These are phyloP conservation scores for Salix koriyanagi DNA, from an alignment of 345 rosid species.

Conservation along the genomic window DNA sequence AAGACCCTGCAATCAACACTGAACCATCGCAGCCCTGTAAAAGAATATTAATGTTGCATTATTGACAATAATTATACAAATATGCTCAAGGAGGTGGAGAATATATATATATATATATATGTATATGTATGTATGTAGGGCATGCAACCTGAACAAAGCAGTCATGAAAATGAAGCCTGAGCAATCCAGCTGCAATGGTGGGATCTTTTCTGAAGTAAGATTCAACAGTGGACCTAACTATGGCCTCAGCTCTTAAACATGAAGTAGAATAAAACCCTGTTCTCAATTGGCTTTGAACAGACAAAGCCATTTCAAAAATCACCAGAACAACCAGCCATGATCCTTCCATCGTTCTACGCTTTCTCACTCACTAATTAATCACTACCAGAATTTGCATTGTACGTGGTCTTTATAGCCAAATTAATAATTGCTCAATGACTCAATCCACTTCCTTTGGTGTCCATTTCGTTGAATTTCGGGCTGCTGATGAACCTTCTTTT, in stretches of 20 bases:
- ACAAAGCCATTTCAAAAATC: slow-evolving; percentile 13
- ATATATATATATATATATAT: not conserved
- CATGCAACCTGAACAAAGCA: slow-evolving; percentile 60
- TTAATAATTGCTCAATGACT: not conserved
- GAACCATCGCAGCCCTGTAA: slow-evolving; percentile 41
- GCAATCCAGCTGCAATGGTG: slow-evolving; percentile 55
- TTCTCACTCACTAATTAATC: not conserved
- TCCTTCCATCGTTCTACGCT: slow-evolving; percentile 9
- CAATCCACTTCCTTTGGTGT: slow-evolving; percentile 3
- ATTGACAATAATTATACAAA: not conserved
- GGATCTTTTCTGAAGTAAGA: slow-evolving; percentile 57
- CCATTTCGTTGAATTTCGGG: slow-evolving; percentile 7
- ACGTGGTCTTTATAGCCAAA: not conserved
- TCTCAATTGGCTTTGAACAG: slow-evolving; percentile 34
- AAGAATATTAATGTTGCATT: not conserved
- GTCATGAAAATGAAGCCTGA: slow-evolving; percentile 73
- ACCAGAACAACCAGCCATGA: slow-evolving; percentile 8
- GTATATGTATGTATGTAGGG: not conserved
- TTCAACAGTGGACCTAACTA: slow-evolving; percentile 56
- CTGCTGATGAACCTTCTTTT: not conserved
- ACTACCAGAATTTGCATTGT: not conserved
- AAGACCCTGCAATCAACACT: slow-evolving; percentile 26
- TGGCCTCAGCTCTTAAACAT: slow-evolving; percentile 50
- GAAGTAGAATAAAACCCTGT: slow-evolving; percentile 58
- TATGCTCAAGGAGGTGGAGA: not conserved